phyloP scores from a whole-genome alignment of 208 protist genomes.

The Crithidia bombi region DNA sequence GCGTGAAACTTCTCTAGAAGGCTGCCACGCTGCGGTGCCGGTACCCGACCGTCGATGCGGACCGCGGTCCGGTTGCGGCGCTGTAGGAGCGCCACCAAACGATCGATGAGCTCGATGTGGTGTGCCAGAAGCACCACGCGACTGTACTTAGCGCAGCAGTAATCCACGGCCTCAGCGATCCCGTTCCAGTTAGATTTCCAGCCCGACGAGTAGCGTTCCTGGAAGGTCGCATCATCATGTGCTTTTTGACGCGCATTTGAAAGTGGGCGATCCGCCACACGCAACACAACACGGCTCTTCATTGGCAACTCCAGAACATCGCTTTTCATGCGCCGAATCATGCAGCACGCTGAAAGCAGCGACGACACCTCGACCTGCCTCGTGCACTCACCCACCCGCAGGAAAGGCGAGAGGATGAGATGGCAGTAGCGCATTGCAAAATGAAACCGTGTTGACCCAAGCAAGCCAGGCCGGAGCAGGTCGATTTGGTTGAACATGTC shows the following conservation, averaged over 20 bases:
- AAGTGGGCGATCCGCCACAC: constrained; percentile 34
- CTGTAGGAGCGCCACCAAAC: constrained; percentile 35
- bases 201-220: constrained; percentile 54
- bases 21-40: constrained; percentile 33
- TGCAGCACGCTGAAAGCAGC: constrained; percentile 50
- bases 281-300: constrained; percentile 71
- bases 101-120: constrained; percentile 71
- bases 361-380: constrained; percentile 55
- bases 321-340: constrained; percentile 72
- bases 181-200: constrained; percentile 65
- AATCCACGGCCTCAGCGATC: constrained; percentile 67
- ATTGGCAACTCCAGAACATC: constrained; percentile 79
- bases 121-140: constrained; percentile 82
- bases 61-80: constrained; percentile 38
- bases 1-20: constrained; percentile 52
- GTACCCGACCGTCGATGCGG: constrained; percentile 69
- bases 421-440: constrained; percentile 79
- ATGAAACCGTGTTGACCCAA: constrained; percentile 62
- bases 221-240: constrained; percentile 35
- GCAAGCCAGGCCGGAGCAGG: constrained; percentile 53
- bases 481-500: constrained; percentile 85
- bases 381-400: constrained; percentile 47
- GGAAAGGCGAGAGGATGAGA: constrained; percentile 54
- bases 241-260: background rate
- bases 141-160: constrained; percentile 54